A percentile compares a stretch with the other conserved stretches of the same genome.
Evolutionary conservation across 2,329 filamentous ascomycete genomes (phyloP).

Genomic region (Cladosporium sp.): DNA sequence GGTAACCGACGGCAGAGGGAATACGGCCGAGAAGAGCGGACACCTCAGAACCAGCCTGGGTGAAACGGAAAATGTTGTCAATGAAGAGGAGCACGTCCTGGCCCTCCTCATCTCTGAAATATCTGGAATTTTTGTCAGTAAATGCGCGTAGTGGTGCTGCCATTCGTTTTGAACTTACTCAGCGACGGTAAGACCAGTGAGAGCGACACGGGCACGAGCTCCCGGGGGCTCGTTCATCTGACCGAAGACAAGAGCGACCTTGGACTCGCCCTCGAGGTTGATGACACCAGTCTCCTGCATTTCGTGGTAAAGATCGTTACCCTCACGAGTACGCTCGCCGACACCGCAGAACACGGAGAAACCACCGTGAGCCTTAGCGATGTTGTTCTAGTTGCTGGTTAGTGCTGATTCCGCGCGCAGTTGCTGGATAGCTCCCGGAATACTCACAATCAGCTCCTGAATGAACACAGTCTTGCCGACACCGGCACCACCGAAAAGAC

Average conservation of each 20-base stretch:
- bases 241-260: conserved; percentile 98
- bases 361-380: conserved; percentile 99
- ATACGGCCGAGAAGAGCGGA: conserved; percentile 99
- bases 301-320: conserved; percentile 99
- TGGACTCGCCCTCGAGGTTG: conserved; percentile 97
- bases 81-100: conserved; percentile 85
- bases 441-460: conserved; percentile 88
- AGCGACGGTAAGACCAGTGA: conserved; percentile 62
- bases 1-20: conserved; percentile 99
- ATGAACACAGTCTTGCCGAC: conserved; percentile 99
- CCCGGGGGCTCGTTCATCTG: conserved; percentile 99
- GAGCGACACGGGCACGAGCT: conserved; percentile 98
- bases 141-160: conserved; percentile 33
- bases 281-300: conserved; percentile 99
- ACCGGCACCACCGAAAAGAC: conserved; percentile 99
- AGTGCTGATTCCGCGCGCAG: not conserved
- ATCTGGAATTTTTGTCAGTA: conserved; percentile 50
- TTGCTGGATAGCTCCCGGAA: not conserved
- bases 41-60: conserved; percentile 99
- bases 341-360: conserved; percentile 99
- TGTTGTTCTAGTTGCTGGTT: conserved; percentile 72
- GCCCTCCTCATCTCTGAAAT: conserved; percentile 67
- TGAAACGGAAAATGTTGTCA: conserved; percentile 99
- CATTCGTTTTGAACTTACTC: conserved; percentile 38
- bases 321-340: conserved; percentile 99